A percentile compares a stretch with the other conserved stretches of the same genome.
These are phyloP conservation scores for Candida easanensis DNA, from an alignment of 805 yeast genomes.

Conservation along the genomic window DNA sequence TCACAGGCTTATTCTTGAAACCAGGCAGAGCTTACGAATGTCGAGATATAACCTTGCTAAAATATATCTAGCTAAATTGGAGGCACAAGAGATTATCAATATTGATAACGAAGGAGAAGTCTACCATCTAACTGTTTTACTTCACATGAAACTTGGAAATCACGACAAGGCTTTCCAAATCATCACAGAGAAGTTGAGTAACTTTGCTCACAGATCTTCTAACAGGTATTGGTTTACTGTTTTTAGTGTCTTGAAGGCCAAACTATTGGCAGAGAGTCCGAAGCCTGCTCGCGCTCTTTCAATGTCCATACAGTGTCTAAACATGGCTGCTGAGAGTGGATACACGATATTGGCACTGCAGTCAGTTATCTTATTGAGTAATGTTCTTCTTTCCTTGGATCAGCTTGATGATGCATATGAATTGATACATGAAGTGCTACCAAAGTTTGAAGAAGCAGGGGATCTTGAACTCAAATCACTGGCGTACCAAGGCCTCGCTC, in stretches of 20 bases:
- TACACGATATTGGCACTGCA: constrained; percentile 43
- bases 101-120: constrained; percentile 32
- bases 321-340: constrained; percentile 45
- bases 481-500: constrained; percentile 34
- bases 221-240: constrained; percentile 45
- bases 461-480: constrained; percentile 38
- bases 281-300: constrained; percentile 50
- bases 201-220: constrained; percentile 15
- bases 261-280: constrained; percentile 40
- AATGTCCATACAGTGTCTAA: constrained; percentile 46
- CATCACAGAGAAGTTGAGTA: constrained; percentile 12
- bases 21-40: constrained; percentile 30
- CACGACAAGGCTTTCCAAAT: constrained; percentile 22
- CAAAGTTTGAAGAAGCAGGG: constrained; percentile 40
- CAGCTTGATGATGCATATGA: constrained; percentile 42
- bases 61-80: constrained; percentile 22
- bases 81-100: constrained; percentile 21
- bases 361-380: constrained; percentile 44
- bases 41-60: constrained; percentile 27
- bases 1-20: constrained; percentile 37
- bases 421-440: constrained; percentile 41
- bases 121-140: constrained; percentile 25
- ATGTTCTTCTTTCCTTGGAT: constrained; percentile 41
- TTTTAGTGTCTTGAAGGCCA: constrained; percentile 46
- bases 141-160: constrained; percentile 25